Conservation (phyloP, 805 yeast species). For the Yarrowia sp. region DNA sequence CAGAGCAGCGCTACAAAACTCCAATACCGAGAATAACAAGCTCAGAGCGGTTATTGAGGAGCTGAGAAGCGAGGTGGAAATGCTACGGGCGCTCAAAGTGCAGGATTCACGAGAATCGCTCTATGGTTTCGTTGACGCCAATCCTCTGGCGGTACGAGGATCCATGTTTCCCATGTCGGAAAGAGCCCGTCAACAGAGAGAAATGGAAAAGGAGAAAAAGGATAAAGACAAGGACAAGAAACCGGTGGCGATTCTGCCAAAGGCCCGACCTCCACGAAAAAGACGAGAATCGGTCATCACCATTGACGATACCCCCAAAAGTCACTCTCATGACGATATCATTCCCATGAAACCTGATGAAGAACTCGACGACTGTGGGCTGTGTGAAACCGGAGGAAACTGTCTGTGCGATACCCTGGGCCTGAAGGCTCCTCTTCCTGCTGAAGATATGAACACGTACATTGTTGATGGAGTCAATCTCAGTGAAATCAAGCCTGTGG, state of each 20-base stretch:
- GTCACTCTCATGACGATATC: background rate
- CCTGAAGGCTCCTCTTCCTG: slow-evolving; percentile 33
- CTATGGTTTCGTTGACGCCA: slow-evolving; percentile 19
- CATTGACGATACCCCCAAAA: background rate
- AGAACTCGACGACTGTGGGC: slow-evolving; percentile 36
- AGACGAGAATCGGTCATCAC: background rate
- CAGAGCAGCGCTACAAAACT: slow-evolving; percentile 4
- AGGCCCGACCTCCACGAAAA: background rate
- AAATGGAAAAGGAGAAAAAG: slow-evolving; percentile 13
- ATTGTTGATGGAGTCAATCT: slow-evolving; percentile 33
- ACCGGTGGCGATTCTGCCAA: background rate
- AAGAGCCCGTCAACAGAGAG: slow-evolving; percentile 15
- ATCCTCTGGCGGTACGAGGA: slow-evolving; percentile 14
- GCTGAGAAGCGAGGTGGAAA: slow-evolving; percentile 4
- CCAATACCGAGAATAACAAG: slow-evolving; percentile 34
- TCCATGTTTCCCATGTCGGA: slow-evolving; percentile 26
- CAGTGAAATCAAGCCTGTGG: slow-evolving; percentile 54
- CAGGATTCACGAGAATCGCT: slow-evolving; percentile 19
- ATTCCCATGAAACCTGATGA: slow-evolving; percentile 3
- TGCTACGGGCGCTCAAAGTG: background rate
- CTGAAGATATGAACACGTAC: background rate
- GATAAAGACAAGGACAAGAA: background rate
- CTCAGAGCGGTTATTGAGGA: slow-evolving; percentile 33
- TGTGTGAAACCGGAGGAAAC: slow-evolving; percentile 38
- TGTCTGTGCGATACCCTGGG: slow-evolving; percentile 41